Conservation (phyloP, 352 stramenopile species). For the Pythium brassicae region DNA sequence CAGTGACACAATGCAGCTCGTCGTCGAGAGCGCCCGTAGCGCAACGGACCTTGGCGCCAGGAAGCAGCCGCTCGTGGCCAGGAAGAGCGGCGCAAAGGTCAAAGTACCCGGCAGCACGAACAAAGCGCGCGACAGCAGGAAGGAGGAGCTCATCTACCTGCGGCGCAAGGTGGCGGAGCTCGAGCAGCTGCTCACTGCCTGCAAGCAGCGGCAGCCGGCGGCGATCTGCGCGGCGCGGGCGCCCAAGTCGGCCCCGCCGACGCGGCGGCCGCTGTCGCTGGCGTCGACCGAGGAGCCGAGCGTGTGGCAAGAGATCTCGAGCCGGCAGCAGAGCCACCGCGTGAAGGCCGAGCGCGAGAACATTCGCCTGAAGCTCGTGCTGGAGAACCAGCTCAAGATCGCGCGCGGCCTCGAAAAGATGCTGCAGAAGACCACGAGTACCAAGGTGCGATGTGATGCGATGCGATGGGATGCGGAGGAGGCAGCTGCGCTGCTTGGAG, state of each 20-base stretch:
- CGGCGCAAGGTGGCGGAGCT: conserved; percentile 18
- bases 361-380: conserved; percentile 36
- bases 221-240: not conserved
- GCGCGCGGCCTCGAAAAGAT: conserved; percentile 43
- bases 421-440: conserved; percentile 26
- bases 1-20: not conserved
- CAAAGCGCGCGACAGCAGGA: conserved; percentile 16
- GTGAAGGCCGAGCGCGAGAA: conserved; percentile 54
- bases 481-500: no score
- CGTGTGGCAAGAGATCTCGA: conserved; percentile 8
- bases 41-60: not conserved
- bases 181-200: conserved; percentile 13
- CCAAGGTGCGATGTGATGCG: conserved; percentile 9
- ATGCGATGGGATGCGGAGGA: no score
- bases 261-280: not conserved
- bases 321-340: conserved; percentile 6
- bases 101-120: conserved; percentile 7
- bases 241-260: not conserved
- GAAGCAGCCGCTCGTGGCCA: not conserved
- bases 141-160: conserved; percentile 27
- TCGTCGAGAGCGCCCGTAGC: not conserved
- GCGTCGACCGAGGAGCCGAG: not conserved
- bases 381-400: conserved; percentile 67
- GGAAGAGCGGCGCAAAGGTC: not conserved
- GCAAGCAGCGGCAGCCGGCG: not conserved